phyloP scores from a whole-genome alignment of 306 rosid species.

The Medicago lupulina region DNA sequence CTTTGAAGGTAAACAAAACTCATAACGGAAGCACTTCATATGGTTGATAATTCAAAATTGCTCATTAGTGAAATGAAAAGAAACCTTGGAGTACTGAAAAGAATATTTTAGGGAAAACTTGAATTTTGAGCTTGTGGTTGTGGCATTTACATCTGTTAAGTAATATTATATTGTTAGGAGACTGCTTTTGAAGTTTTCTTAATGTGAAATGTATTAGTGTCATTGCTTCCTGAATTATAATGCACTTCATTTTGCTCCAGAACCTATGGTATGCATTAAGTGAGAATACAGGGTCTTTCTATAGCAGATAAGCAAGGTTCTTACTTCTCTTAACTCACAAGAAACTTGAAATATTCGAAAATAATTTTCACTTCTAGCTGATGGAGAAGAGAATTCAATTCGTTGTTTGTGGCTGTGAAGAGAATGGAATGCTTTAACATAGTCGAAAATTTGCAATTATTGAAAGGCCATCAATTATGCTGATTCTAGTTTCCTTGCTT shows the following conservation, averaged over 20 bases:
- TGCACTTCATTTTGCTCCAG: neutral
- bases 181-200: conserved; percentile 26
- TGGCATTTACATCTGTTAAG: too few relatives aligned
- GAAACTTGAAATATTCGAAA: neutral
- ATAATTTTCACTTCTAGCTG: neutral
- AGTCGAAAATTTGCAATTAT: too few relatives aligned
- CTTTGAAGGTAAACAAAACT: too few relatives aligned
- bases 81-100: neutral
- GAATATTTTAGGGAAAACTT: conserved; percentile 19
- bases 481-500: conserved; percentile 29
- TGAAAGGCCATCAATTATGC: neutral
- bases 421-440: too few relatives aligned
- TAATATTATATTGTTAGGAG: conserved; percentile 14
- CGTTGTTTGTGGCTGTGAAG: too few relatives aligned
- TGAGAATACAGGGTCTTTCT: neutral
- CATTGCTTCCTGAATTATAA: too few relatives aligned
- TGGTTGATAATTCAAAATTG: neutral
- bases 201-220: conserved; percentile 2
- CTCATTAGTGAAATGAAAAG: neutral
- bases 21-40: neutral
- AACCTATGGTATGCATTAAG: neutral
- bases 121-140: too few relatives aligned
- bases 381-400: neutral
- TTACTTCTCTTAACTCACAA: neutral
- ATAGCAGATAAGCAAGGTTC: neutral